Evolutionary conservation across 1,284 basidiomycete genomes (phyloP).

Genomic region (Agroathelia rolfsii): DNA sequence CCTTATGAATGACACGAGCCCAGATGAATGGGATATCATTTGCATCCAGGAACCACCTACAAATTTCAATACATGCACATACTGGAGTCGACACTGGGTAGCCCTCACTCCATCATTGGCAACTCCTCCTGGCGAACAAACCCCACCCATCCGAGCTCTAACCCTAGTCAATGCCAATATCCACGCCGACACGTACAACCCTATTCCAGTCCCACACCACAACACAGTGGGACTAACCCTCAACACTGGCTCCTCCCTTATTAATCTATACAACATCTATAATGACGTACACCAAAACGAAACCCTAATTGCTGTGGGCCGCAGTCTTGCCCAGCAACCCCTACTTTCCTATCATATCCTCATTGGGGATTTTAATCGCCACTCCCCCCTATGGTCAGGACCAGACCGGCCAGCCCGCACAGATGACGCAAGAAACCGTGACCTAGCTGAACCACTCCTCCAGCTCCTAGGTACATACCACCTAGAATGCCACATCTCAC

Average conservation of each 20-base stretch:
- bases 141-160: too few species aligned
- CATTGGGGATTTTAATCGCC: conserved; percentile 27
- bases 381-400: conserved; percentile 24
- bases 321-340: background rate
- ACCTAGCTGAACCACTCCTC: too few species aligned
- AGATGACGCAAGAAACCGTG: too few species aligned
- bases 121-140: conserved; percentile 17
- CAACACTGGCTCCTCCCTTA: too few species aligned
- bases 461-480: too few species aligned
- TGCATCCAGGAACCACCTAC: conserved; percentile 23
- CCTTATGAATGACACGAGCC: too few species aligned
- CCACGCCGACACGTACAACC: conserved; percentile 15
- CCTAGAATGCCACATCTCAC: too few species aligned
- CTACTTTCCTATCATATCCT: conserved; percentile 13
- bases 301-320: too few species aligned
- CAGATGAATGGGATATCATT: conserved; percentile 17
- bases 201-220: too few species aligned
- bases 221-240: too few species aligned
- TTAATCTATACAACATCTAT: conserved; percentile 23
- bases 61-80: conserved; percentile 9
- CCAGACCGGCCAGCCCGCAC: too few species aligned
- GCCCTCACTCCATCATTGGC: conserved; percentile 10
- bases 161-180: too few species aligned
- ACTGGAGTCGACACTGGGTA: conserved; percentile 13
- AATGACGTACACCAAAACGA: conserved; percentile 11